A percentile compares a stretch with the other conserved stretches of the same genome.
phyloP scores from a whole-genome alignment of 176 grass and related monocot genomes.

The Paspalum vaginatum region DNA sequence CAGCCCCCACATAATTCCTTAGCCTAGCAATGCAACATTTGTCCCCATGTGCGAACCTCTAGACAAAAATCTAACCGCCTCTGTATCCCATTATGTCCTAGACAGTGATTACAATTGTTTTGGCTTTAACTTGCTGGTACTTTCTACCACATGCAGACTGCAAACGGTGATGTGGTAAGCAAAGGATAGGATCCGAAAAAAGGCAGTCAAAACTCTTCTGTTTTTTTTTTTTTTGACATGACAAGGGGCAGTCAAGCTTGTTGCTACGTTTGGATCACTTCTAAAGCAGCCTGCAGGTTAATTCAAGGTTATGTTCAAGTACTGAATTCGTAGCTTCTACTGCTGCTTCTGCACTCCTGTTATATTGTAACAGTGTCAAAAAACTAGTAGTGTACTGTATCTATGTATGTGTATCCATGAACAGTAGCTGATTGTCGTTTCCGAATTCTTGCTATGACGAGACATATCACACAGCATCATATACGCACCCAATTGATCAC shows the following conservation, averaged over 20 bases:
- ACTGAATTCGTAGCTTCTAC: neutral
- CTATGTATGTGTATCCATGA: neutral
- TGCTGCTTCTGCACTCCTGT: neutral
- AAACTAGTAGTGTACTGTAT: neutral
- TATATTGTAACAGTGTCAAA: neutral
- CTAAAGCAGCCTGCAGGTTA: neutral
- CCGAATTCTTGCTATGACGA: conserved; percentile 16
- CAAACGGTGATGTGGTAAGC: conserved; percentile 15
- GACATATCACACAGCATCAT: conserved; percentile 29
- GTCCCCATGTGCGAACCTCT: conserved; percentile 46
- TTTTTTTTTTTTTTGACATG: neutral
- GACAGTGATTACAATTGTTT: conserved; percentile 21
- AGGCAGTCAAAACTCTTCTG: conserved; percentile 39
- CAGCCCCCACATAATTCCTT: conserved; percentile 48
- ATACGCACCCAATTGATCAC: neutral
- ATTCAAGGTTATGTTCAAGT: neutral
- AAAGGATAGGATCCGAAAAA: conserved; percentile 12
- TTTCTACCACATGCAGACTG: conserved; percentile 23
- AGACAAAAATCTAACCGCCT: conserved; percentile 37
- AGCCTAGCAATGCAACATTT: conserved; percentile 46
- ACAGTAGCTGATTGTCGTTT: conserved; percentile 29
- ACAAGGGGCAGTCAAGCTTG: neutral
- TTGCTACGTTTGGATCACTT: neutral
- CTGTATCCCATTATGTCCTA: conserved; percentile 40
- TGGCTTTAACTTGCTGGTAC: conserved; percentile 23